These are phyloP conservation scores for Tricharina praecox DNA, from an alignment of 495 filamentous ascomycete genomes.

Conservation along the genomic window DNA sequence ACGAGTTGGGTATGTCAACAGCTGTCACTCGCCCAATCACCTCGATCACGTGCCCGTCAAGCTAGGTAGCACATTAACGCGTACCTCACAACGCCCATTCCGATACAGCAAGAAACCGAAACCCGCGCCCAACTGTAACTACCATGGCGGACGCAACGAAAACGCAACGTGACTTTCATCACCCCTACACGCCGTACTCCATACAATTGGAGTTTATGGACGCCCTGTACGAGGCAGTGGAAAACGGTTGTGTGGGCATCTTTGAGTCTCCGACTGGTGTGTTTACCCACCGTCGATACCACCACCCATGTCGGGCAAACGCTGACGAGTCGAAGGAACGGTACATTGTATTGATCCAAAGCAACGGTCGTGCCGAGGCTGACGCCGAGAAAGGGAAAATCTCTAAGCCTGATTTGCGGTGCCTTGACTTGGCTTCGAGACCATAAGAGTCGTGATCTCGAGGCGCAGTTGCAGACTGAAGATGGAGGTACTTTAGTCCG, in stretches of 20 bases:
- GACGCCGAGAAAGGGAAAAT: constrained; percentile 58
- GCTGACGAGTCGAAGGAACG: background rate
- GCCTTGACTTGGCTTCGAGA: constrained; percentile 86
- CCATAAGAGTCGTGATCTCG: constrained; percentile 52
- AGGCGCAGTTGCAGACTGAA: constrained; percentile 32
- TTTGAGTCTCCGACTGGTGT: constrained; percentile 79
- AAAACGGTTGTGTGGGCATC: constrained; percentile 67
- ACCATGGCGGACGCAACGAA: too few relatives aligned
- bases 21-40: too few relatives aligned
- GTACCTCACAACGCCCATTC: too few relatives aligned
- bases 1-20: too few relatives aligned
- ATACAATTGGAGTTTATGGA: constrained; percentile 87
- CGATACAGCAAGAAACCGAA: too few relatives aligned
- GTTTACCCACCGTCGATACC: background rate
- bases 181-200: constrained; percentile 79
- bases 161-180: constrained; percentile 50
- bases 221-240: constrained; percentile 63
- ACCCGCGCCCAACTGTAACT: too few relatives aligned
- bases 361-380: too few relatives aligned
- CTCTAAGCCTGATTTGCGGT: constrained; percentile 82
- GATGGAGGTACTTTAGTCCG: constrained; percentile 20
- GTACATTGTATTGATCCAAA: too few relatives aligned
- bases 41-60: too few relatives aligned
- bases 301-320: background rate
- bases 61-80: too few relatives aligned